Conservation (phyloP, 192 early-diverging fungal species). For the Backusella psychrophila region DNA sequence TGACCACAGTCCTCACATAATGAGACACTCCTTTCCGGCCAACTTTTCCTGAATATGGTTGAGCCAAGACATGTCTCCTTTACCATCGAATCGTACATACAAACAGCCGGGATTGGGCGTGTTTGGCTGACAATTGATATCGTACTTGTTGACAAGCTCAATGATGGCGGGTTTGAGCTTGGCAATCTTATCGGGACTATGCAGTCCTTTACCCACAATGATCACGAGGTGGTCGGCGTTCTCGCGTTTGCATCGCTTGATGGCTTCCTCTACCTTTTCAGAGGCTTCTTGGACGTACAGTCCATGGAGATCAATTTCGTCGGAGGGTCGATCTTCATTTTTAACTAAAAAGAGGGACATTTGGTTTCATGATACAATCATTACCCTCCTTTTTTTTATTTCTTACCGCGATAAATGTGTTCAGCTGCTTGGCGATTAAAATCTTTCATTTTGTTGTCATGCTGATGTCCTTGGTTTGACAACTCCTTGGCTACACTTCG, state of each 20-base stretch:
- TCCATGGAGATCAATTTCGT: constrained; percentile 70
- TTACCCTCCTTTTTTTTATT: too few species aligned
- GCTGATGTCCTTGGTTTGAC: constrained; percentile 52
- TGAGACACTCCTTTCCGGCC: constrained; percentile 19
- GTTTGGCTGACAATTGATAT: constrained; percentile 47
- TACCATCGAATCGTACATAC: constrained; percentile 52
- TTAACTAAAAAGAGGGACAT: constrained; percentile 27
- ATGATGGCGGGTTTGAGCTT: constrained; percentile 70
- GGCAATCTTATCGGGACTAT: constrained; percentile 46
- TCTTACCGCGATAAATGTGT: constrained; percentile 44
- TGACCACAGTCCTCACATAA: constrained; percentile 20
- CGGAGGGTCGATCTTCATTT: constrained; percentile 36
- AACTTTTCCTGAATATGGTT: constrained; percentile 30
- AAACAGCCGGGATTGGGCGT: constrained; percentile 60
- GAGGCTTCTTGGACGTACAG: constrained; percentile 64
- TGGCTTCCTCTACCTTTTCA: constrained; percentile 43
- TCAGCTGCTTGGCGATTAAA: constrained; percentile 56
- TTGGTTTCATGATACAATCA: not conserved
- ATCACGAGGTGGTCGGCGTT: constrained; percentile 45
- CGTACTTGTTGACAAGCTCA: constrained; percentile 50
- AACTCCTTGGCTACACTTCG: constrained; percentile 40
- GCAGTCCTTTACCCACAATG: constrained; percentile 66
- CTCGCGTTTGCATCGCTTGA: constrained; percentile 48
- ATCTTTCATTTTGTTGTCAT: constrained; percentile 52
- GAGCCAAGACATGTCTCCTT: constrained; percentile 45